Evolutionary conservation across 2,329 filamentous ascomycete genomes (phyloP).

Genomic region (Aspergillus sp.): DNA sequence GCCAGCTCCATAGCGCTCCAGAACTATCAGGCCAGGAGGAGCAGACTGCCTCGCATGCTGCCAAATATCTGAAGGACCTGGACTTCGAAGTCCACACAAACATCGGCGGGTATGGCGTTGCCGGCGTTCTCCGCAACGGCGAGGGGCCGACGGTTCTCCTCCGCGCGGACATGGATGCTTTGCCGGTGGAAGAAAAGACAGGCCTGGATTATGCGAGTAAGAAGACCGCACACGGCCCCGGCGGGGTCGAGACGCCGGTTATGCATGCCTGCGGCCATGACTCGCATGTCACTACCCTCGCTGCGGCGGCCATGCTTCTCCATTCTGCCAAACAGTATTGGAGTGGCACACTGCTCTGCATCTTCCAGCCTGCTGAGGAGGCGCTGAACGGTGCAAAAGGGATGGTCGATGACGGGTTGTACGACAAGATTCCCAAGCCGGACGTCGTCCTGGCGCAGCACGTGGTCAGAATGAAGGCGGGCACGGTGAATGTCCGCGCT

Average conservation of each 20-base stretch:
- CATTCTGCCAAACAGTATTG: conserved; percentile 36
- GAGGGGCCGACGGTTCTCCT: conserved; percentile 47
- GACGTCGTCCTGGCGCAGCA: conserved; percentile 50
- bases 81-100: conserved; percentile 38
- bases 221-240: conserved; percentile 32
- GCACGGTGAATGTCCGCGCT: conserved; percentile 22
- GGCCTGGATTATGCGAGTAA: conserved; percentile 48
- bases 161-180: conserved; percentile 54
- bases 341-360: conserved; percentile 50
- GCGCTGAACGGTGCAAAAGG: conserved; percentile 48
- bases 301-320: conserved; percentile 47
- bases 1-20: conserved; percentile 46
- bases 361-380: conserved; percentile 59
- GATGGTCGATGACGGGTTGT: conserved; percentile 51
- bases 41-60: conserved; percentile 41
- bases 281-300: conserved; percentile 51
- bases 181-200: conserved; percentile 50
- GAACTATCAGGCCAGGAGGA: conserved; percentile 49
- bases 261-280: conserved; percentile 65
- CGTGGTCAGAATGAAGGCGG: conserved; percentile 37
- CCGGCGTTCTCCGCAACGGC: conserved; percentile 49
- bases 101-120: conserved; percentile 53
- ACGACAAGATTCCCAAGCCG: conserved; percentile 45
- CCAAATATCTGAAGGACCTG: conserved; percentile 29
- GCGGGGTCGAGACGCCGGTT: conserved; percentile 44